Percentiles rank a stretch among this genome's conserved stretches.
Conservation (phyloP, 2,329 filamentous ascomycete species). For the Aspergillus arachidicola region DNA sequence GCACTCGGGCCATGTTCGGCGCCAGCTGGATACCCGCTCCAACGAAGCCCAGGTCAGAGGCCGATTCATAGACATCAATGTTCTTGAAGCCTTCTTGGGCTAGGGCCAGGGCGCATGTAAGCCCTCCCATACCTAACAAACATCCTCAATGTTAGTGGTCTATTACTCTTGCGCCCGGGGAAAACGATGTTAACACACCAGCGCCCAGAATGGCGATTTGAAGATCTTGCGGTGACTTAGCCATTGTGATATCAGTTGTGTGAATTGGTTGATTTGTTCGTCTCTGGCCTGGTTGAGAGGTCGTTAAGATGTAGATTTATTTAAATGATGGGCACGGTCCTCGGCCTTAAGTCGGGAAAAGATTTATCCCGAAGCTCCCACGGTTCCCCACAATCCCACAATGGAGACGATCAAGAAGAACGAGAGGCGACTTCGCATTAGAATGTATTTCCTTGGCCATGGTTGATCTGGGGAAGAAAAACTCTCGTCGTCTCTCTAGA, state of each 20-base stretch:
- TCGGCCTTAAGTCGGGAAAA: conserved; percentile 11
- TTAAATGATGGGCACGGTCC: not conserved
- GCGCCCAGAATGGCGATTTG: conserved; percentile 53
- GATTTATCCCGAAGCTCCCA: conserved; percentile 14
- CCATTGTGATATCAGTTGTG: conserved; percentile 22
- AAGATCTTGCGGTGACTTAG: conserved; percentile 34
- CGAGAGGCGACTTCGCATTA: no score
- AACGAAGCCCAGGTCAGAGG: conserved; percentile 74
- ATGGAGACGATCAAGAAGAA: not conserved
- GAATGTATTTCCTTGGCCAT: no score
- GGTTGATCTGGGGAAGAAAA: no score
- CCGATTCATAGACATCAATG: conserved; percentile 74
- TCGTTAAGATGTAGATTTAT: not conserved
- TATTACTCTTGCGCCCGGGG: not conserved
- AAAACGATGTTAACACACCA: conserved; percentile 23
- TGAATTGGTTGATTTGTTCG: no score
- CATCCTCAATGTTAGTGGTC: not conserved
- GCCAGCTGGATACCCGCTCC: conserved; percentile 84
- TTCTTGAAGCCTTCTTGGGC: conserved; percentile 75
- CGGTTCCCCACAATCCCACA: conserved; percentile 21
- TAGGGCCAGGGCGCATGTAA: conserved; percentile 71
- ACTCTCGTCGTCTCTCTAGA: not conserved
- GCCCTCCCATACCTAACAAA: conserved; percentile 68
- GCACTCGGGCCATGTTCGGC: conserved; percentile 77
- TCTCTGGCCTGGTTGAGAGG: no score